Percentiles rank a stretch among this genome's conserved stretches.
These are phyloP conservation scores for Coemansia sp. DNA, from an alignment of 192 early-diverging fungal genomes.

Conservation along the genomic window DNA sequence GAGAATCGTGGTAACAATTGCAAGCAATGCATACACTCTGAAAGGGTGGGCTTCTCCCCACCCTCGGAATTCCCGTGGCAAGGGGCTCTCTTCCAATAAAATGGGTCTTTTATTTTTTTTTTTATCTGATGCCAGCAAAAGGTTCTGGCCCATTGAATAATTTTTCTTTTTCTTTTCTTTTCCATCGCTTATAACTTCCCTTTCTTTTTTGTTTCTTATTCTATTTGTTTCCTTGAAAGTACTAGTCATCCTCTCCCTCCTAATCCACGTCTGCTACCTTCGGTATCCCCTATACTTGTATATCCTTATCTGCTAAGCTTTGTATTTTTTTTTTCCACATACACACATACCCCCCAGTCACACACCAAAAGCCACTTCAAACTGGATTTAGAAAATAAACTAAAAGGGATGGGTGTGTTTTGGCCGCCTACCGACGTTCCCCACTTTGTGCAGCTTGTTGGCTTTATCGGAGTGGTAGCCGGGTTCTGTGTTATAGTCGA, in stretches of 20 bases:
- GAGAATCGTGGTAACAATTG: not conserved
- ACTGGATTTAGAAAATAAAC: not conserved
- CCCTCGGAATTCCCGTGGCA: not conserved
- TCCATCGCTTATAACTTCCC: not conserved
- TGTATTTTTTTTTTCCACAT: not conserved
- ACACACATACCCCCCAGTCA: too few species aligned
- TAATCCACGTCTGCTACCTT: too few species aligned
- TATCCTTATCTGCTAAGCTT: not conserved
- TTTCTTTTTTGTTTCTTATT: constrained; percentile 9
- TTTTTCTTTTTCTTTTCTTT: constrained; percentile 1
- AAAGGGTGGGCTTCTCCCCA: not conserved
- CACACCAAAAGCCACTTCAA: not conserved
- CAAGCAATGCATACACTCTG: not conserved
- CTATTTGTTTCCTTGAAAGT: not conserved
- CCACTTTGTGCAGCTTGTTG: constrained; percentile 23
- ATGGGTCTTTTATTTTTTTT: not conserved
- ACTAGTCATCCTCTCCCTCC: not conserved
- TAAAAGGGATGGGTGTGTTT: constrained; percentile 36
- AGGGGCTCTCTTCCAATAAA: not conserved
- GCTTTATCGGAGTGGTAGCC: constrained; percentile 34
- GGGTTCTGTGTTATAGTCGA: constrained; percentile 42
- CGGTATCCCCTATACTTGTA: not conserved
- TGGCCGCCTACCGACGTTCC: constrained; percentile 35
- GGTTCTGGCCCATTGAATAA: not conserved
- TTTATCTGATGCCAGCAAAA: not conserved